A percentile compares a stretch with the other conserved stretches of the same genome.
Conservation (phyloP, 345 rosid genomes). For the Salix koriyanagi region DNA sequence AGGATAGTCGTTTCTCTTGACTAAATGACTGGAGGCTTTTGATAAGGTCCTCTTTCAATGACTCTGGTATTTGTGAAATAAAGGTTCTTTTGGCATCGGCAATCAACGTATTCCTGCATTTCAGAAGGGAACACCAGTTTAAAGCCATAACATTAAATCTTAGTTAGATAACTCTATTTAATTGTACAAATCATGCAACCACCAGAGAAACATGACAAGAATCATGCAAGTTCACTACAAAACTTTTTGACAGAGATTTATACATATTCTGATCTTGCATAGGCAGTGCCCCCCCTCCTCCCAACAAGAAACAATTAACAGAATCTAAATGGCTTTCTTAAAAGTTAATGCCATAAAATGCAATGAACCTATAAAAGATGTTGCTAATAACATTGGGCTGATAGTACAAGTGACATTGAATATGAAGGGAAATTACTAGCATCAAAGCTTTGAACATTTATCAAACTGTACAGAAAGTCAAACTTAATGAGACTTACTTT, state of each 20-base stretch:
- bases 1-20: slow-evolving; percentile 32
- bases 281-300: too few species aligned
- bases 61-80: slow-evolving; percentile 58
- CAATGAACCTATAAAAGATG: background rate
- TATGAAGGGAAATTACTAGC: background rate
- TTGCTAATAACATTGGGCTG: background rate
- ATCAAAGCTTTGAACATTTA: background rate
- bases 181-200: background rate
- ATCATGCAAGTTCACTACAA: background rate
- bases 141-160: background rate
- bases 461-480: background rate
- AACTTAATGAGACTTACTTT: slow-evolving; percentile 50
- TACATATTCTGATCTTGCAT: too few species aligned
- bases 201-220: background rate
- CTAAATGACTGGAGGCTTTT: slow-evolving; percentile 46
- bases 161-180: background rate
- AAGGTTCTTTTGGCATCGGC: slow-evolving; percentile 56
- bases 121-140: background rate
- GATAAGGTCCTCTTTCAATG: slow-evolving; percentile 64
- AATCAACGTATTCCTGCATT: slow-evolving; percentile 65
- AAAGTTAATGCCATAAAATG: background rate
- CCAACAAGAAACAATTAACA: background rate
- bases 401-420: background rate
- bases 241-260: background rate
- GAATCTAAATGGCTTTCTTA: background rate